A percentile compares a stretch with the other conserved stretches of the same genome.
Conservation (phyloP, 2,329 filamentous ascomycete genomes). For the Beauveria asiatica region DNA sequence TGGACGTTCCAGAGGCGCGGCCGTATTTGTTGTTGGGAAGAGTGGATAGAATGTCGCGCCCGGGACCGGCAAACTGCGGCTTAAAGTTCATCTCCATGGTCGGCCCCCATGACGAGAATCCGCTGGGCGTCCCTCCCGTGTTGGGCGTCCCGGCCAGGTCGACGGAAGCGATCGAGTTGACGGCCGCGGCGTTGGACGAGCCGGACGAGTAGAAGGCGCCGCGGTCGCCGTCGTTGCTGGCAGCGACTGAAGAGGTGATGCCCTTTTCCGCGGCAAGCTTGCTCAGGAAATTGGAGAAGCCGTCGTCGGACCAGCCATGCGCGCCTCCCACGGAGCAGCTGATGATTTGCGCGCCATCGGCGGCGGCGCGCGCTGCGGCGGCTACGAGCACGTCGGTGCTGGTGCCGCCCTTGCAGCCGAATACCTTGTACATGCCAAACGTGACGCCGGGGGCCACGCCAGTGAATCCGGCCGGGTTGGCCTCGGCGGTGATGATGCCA, state of each 20-base stretch:
- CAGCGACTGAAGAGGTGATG: constrained; percentile 15
- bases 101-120: constrained; percentile 51
- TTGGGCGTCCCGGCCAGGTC: constrained; percentile 32
- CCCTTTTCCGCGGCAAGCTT: constrained; percentile 9
- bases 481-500: constrained; percentile 37
- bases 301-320: constrained; percentile 21
- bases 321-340: constrained; percentile 20
- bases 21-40: constrained; percentile 44
- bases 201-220: constrained; percentile 13
- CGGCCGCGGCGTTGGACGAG: constrained; percentile 12
- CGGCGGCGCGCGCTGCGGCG: constrained; percentile 34
- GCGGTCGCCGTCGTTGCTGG: constrained; percentile 21
- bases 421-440: constrained; percentile 32
- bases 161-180: constrained; percentile 13
- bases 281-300: constrained; percentile 9
- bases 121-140: constrained; percentile 43
- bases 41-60: constrained; percentile 51
- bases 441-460: constrained; percentile 33
- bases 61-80: constrained; percentile 46
- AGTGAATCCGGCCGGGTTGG: constrained; percentile 28
- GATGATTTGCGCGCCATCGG: constrained; percentile 30
- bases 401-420: constrained; percentile 25
- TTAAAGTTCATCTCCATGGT: constrained; percentile 50
- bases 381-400: constrained; percentile 32
- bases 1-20: constrained; percentile 48